Base-by-base conservation (phyloP, 495 filamentous ascomycete species). In the Lasiosphaeria hispida region DNA sequence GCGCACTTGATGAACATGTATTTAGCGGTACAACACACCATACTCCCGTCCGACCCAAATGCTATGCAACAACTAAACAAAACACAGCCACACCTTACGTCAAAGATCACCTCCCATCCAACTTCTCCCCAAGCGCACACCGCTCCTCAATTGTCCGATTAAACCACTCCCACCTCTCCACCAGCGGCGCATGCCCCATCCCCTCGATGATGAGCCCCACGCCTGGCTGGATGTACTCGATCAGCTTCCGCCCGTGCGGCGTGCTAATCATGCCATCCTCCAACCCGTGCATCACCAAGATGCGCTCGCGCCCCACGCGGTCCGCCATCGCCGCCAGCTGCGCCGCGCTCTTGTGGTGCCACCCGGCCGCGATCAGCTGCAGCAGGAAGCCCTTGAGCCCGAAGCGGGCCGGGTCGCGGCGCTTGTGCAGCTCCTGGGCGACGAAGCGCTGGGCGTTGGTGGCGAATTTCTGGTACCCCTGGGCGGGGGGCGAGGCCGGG, bases 381-480 rank as follows among this genome's bases (percentile, higher is more conserved):
- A 89, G 74, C 36, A 95, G 60, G 68, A 92, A 91, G 3, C 89
- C 89, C 39, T 77, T 79, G 44, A 78, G 75, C 0, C 80, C 81
- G 61, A 88, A 91, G 7, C 71, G 73, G 0, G 72, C 65, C 8
- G 63, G 61, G 49, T 89, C 75, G 18, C 69, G 66, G 9, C 87
- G 78, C 68, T 93, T 93, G 42, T 66, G 71, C 56, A 94, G 57
- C 68, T 93, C 88, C 50, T 88, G 83, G 6, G 91, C 90, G 0
- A 86, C 83, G 65, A 90, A 92, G 36, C 90, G 82, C 67, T 92
- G 86, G 37, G 83, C 89, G 66, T 91, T 92, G 52, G 77, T 91
- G 2, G 79, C 77, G 73, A 92, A 96, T 2, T 73, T 75, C 18
- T 61, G 68, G 47, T 78, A 78, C 0, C 42, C 14, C 23, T 52